Evolutionary conservation across 768 basidiomycete species (phyloP), one percentile per base, ranked within the genome.

Genomic region (Kondoa subrosea): DNA sequence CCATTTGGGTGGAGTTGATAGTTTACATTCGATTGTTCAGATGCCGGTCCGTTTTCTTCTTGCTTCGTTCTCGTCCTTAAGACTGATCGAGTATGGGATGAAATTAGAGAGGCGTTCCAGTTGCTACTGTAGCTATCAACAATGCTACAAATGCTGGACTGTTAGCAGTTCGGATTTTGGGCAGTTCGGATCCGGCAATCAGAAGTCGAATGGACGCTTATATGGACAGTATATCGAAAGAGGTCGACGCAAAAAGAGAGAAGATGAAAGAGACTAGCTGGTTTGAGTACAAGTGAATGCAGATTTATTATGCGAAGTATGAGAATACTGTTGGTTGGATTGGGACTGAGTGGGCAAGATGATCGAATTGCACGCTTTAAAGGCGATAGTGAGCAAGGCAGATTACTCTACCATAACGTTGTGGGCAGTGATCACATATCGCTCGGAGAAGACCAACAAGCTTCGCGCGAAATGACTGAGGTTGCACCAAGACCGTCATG

Each of bases 111-210:
- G 95, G 93, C 21, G 88, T 97, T 68, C 95, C 95, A 2, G 91
- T 93, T 16, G 95, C 95, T 2, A 96, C 93, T 1, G 91, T 96
- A 21, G 93, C 92, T 0, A 96, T 97, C 76, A 91, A 92, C 77
- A 95, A 95, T 73, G 85, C 88, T 21, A 89, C 84, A 67, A 99
- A 97, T 74, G 95, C 92, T 0, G 95, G 86, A 0, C 79, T 99
- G 1, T 82, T 97, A 16, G 91, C 93, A 0, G 83, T 92, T 2
- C 84, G 93, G 15, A 91, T 96, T 61, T 73, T 99, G 2, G 84
- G 85, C 0, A 81, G 85, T 0, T 84, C 87, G 1, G 84, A 85
- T 27, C 89, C 90, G 0, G 74, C 76, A 4, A 80, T 93, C 2
- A 75, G 86, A 2, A 73, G 75, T 3, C 83, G 81, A 2, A 88